Evolutionary conservation across 768 basidiomycete genomes (phyloP).

Genomic region (Tylopilus plumbeoviolaceoides): DNA sequence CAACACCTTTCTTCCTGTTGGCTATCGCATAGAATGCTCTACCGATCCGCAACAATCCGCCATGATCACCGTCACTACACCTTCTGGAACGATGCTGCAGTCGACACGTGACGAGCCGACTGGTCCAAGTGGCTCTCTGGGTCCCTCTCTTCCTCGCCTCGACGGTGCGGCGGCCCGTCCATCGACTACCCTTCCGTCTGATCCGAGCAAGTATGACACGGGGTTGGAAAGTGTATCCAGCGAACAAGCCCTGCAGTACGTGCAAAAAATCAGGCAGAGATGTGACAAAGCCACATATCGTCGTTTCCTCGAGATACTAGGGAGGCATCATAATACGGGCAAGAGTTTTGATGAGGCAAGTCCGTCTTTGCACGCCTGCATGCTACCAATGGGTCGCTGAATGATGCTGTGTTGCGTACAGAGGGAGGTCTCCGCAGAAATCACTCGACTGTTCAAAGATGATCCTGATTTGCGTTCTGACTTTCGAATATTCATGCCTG

Average conservation of each 20-base stretch:
- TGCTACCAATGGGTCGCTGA: constrained; percentile 1
- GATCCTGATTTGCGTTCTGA: constrained; percentile 70
- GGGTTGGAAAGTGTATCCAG: constrained; percentile 46
- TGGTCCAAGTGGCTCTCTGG: constrained; percentile 36
- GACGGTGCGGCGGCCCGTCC: constrained; percentile 14
- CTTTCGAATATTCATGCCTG: constrained; percentile 74
- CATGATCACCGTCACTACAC: constrained; percentile 75
- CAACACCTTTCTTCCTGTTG: constrained; percentile 94
- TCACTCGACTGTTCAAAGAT: constrained; percentile 68
- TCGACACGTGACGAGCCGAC: constrained; percentile 45
- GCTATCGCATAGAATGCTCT: constrained; percentile 88
- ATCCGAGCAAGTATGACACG: constrained; percentile 26
- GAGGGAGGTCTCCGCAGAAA: constrained; percentile 67
- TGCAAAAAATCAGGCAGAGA: constrained; percentile 94
- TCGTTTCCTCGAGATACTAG: constrained; percentile 73
- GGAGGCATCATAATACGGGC: constrained; percentile 56
- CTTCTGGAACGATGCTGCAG: constrained; percentile 59
- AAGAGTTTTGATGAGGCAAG: constrained; percentile 59
- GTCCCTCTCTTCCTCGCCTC: constrained; percentile 30
- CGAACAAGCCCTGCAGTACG: constrained; percentile 86
- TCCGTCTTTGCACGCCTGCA: constrained; percentile 7
- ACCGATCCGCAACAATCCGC: constrained; percentile 59
- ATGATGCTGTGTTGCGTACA: neutral
- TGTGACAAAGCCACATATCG: constrained; percentile 88
- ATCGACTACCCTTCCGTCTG: constrained; percentile 12